A percentile compares a stretch with the other conserved stretches of the same genome.
Conservation (phyloP, 2,329 filamentous ascomycete genomes). For the Aspergillus hiratsukae region DNA sequence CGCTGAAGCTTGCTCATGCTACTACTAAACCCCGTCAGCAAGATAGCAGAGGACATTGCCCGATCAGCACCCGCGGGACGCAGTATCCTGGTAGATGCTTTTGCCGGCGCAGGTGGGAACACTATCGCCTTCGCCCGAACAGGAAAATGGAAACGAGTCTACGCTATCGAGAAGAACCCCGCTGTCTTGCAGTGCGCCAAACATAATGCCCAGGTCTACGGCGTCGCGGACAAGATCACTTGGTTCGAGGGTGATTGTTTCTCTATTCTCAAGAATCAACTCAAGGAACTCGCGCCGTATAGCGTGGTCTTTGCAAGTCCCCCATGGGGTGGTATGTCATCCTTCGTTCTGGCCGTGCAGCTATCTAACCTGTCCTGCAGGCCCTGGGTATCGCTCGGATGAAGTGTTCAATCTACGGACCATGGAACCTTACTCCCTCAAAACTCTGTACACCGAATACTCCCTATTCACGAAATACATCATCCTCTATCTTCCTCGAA, state of each 20-base stretch:
- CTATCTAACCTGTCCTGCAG: constrained; percentile 30
- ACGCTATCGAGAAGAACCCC: constrained; percentile 81
- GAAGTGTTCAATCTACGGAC: constrained; percentile 75
- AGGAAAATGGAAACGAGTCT: constrained; percentile 73
- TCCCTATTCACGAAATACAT: constrained; percentile 48
- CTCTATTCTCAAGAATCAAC: constrained; percentile 55
- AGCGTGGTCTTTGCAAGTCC: constrained; percentile 67
- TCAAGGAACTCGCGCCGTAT: constrained; percentile 46
- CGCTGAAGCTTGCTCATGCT: not conserved
- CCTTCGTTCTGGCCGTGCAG: not conserved
- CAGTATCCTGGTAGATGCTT: constrained; percentile 75
- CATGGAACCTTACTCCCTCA: constrained; percentile 83
- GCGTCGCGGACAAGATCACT: constrained; percentile 69
- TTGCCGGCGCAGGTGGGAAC: constrained; percentile 89
- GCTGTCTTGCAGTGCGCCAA: constrained; percentile 82
- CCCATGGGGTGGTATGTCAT: constrained; percentile 63
- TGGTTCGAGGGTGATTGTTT: constrained; percentile 90
- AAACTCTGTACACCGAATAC: constrained; percentile 60
- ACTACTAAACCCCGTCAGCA: constrained; percentile 40
- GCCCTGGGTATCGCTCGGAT: constrained; percentile 58
- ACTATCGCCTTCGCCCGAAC: constrained; percentile 88
- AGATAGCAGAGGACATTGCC: constrained; percentile 70
- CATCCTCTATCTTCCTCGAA: constrained; percentile 80
- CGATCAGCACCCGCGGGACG: constrained; percentile 52
- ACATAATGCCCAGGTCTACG: constrained; percentile 84